Evolutionary conservation across 805 yeast species (phyloP), one percentile per base, ranked within the genome.

Genomic region (Pichia cephalocereana): DNA sequence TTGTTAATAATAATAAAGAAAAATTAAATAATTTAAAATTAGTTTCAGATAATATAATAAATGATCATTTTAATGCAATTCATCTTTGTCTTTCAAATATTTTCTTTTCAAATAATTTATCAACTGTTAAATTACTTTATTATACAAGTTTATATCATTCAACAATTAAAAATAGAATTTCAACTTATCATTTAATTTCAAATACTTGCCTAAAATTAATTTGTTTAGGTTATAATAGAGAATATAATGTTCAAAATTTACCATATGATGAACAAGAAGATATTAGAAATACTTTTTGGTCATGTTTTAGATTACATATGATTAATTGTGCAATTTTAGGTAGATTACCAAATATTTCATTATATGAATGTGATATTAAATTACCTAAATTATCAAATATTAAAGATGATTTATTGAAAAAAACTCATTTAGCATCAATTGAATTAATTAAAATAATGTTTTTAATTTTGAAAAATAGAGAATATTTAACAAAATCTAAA

Each of bases 161-260:
- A 47, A 57, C 68, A 2, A 57, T 56, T 34, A 65, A 60, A 51
- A 66, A 66, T 38, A 60, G 70, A 45, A 72, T 68, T 46, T 59
- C 67, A 8, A 62, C 70, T 2, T 70, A 71, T 70, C 62, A 65
- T 45, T 46, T 70, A 31, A 48, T 67, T 28, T 69, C 69, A 15
- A 46, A 65, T 8, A 70, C 71, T 4, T 57, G 67, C 7, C 50
- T 72, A 27, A 73, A 70, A 51, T 62, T 71, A 3, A 51, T 65
- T 6, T 60, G 70, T 1, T 51, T 70, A 6, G 74, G 74, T 1
- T 54, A 67, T 12, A 70, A 70, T 54, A 59, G 66, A 46, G 57
- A 57, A 41, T 54, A 59, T 43, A 56, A 52, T 9, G 55, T 58
- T 19, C 31, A 45, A 3, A 52, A 48, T 27, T 47, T 50, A 32